phyloP scores from a whole-genome alignment of 495 filamentous ascomycete genomes.

The Penicillium egyptiacum region DNA sequence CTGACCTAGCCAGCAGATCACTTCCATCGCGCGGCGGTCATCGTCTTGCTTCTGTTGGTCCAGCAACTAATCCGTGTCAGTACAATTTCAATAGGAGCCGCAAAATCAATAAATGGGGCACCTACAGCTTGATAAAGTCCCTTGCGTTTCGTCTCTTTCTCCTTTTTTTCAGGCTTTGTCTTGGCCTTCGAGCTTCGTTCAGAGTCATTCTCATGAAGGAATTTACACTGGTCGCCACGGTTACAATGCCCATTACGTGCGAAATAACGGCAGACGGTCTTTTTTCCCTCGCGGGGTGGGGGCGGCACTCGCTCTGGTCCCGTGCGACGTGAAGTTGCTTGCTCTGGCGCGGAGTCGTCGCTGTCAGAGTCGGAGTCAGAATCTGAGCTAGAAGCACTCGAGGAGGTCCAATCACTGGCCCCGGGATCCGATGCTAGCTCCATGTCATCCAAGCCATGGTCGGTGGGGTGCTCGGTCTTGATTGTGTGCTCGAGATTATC shows the following conservation, averaged over 20 bases:
- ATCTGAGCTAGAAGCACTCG: constrained; percentile 37
- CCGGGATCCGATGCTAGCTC: constrained; percentile 19
- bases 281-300: constrained; percentile 42
- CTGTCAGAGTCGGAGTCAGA: constrained; percentile 28
- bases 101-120: constrained; percentile 13
- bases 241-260: constrained; percentile 46
- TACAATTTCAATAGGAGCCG: constrained; percentile 9
- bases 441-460: constrained; percentile 6
- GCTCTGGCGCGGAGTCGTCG: constrained; percentile 46
- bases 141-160: constrained; percentile 41
- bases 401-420: constrained; percentile 39
- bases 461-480: constrained; percentile 17
- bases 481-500: constrained; percentile 18
- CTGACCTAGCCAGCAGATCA: constrained; percentile 46
- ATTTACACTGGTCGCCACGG: constrained; percentile 48
- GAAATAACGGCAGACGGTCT: constrained; percentile 46
- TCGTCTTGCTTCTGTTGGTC: constrained; percentile 49
- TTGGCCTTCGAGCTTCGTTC: constrained; percentile 38
- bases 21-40: constrained; percentile 44
- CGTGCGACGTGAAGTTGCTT: constrained; percentile 40
- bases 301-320: constrained; percentile 45
- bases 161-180: constrained; percentile 35
- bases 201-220: constrained; percentile 40
- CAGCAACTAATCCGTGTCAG: constrained; percentile 39
- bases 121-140: constrained; percentile 54